Evolutionary conservation across 345 rosid genomes (phyloP), one percentile per base, ranked within the genome.

Genomic region (Theobroma cacao): DNA sequence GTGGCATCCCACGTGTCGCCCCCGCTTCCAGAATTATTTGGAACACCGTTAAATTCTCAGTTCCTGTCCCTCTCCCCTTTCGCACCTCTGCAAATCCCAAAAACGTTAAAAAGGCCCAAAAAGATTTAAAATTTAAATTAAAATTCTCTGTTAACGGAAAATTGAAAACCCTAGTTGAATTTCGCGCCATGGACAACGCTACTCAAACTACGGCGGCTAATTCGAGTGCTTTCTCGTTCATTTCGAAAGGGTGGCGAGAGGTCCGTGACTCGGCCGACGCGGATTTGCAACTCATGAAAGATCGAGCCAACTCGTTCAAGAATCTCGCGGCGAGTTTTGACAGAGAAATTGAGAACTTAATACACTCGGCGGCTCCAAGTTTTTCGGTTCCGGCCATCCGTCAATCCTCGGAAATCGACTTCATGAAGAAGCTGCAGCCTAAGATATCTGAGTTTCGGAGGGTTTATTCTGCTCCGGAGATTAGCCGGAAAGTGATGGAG

Each of bases 251-350:
- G 34, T 96, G 95, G 98, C 85, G 92, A 31, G 99, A 94, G 81
- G 99, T 96, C 52, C 87, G 91, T 2, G 91, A 94, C 81, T 96
- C 98, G 12, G 97, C 99, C 3, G 98, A 89, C 82, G 99, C 98
- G 66, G 98, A 96, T 82, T 81, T 96, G 77, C 97, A 87, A 81
- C 81, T 94, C 78, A 92, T 96, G 88, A 83, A 86, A 24, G 84
- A 92, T 77, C 89, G 99, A 69, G 99, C 99, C 72, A 94, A 89
- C 62, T 89, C 97, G 15, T 90, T 96, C 78, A 93, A 89, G 86
- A 92, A 90, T 80, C 87, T 96, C 24, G 98, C 99, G 14, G 87
- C 88, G 10, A 87, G 97, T 18, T 91, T 94, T 81, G 99, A 96
- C 72, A 76, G 97, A 0, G 98, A 92, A 87, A 84, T 96, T 62